phyloP scores from a whole-genome alignment of 1,284 basidiomycete genomes.

The Puccinia novopanici region DNA sequence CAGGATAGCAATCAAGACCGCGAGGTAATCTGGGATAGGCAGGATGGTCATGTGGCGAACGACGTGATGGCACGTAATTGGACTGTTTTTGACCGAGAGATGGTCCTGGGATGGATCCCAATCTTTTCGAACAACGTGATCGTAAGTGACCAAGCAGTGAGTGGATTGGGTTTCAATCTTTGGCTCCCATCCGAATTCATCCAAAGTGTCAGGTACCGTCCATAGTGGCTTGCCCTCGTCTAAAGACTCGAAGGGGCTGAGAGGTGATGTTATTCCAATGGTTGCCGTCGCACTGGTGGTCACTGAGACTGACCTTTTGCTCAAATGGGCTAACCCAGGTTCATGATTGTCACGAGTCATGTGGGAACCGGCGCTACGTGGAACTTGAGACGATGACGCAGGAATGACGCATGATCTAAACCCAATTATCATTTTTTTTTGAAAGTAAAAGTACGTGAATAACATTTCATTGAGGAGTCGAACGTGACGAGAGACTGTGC shows the following conservation, averaged over 20 bases:
- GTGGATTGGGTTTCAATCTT: constrained; percentile 53
- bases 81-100: constrained; percentile 52
- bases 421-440: neutral
- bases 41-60: constrained; percentile 65
- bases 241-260: neutral
- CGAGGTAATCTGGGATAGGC: constrained; percentile 77
- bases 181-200: constrained; percentile 74
- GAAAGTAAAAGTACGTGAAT: neutral
- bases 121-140: constrained; percentile 56
- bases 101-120: constrained; percentile 55
- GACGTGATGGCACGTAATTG: constrained; percentile 53
- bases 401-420: neutral
- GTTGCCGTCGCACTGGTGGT: neutral
- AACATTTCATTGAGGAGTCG: neutral
- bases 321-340: neutral
- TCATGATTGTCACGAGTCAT: constrained; percentile 11
- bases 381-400: neutral
- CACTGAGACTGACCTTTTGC: constrained; percentile 16
- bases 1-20: constrained; percentile 70
- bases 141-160: constrained; percentile 56
- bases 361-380: neutral
- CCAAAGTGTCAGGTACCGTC: constrained; percentile 73
- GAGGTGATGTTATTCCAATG: neutral
- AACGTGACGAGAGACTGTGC: neutral
- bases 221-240: constrained; percentile 69